Evolutionary conservation across 1,284 basidiomycete species (phyloP).

Genomic region (Melampsora abietis-canadensis): DNA sequence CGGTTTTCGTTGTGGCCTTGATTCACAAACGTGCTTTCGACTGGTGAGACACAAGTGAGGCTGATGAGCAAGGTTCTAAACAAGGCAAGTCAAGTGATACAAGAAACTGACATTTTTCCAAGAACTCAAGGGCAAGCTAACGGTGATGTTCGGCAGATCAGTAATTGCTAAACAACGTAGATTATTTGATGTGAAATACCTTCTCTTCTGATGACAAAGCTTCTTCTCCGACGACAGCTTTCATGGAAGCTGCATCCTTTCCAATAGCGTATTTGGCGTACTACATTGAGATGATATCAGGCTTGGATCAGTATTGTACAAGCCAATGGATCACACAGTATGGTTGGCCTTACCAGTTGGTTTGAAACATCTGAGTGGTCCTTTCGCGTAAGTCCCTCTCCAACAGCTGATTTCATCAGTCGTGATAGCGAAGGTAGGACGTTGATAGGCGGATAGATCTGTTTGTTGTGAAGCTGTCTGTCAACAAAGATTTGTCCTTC

Average conservation of each 20-base stretch:
- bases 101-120: constrained; percentile 33
- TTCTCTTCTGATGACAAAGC: constrained; percentile 91
- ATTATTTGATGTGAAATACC: constrained; percentile 41
- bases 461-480: constrained; percentile 85
- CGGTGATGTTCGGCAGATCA: not conserved
- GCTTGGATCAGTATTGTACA: not conserved
- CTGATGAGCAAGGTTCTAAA: not conserved
- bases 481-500: constrained; percentile 99
- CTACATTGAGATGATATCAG: constrained; percentile 58
- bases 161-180: not conserved
- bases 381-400: constrained; percentile 92
- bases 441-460: constrained; percentile 99
- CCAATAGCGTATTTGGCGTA: constrained; percentile 96
- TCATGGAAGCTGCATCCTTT: constrained; percentile 96
- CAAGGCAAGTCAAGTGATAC: not conserved
- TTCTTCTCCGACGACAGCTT: constrained; percentile 98
- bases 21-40: constrained; percentile 52
- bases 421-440: constrained; percentile 96
- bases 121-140: constrained; percentile 38
- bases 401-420: constrained; percentile 99
- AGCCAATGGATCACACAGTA: not conserved
- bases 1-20: constrained; percentile 89
- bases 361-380: constrained; percentile 99
- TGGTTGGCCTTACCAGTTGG: constrained; percentile 67
- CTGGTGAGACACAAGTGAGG: constrained; percentile 25